phyloP scores from a whole-genome alignment of 2,329 filamentous ascomycete species.

The Exserohilum rostratum region DNA sequence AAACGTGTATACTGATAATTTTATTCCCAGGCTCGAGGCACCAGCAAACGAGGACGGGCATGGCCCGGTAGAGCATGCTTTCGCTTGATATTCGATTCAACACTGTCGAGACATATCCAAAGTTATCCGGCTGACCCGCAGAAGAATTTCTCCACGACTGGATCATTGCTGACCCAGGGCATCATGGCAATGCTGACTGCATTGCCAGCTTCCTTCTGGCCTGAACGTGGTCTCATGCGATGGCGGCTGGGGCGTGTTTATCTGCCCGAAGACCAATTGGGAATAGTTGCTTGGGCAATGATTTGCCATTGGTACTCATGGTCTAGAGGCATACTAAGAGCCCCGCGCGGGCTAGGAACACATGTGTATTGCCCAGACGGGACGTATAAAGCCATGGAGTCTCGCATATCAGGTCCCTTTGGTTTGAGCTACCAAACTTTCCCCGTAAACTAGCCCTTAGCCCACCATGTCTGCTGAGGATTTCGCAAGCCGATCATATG shows the following conservation, averaged over 20 bases:
- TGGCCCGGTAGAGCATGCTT: neutral
- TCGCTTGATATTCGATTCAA: neutral
- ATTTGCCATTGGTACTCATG: neutral
- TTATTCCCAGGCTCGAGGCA: neutral
- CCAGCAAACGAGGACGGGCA: neutral
- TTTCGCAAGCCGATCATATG: constrained; percentile 30
- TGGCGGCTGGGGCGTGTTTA: neutral
- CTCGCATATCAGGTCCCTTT: neutral
- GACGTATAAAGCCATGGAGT: neutral
- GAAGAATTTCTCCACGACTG: neutral
- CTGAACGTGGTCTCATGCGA: neutral
- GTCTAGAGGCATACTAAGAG: neutral
- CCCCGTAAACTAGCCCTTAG: too few relatives aligned
- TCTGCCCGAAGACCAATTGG: neutral
- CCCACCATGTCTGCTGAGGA: constrained; percentile 30
- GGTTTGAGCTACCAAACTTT: neutral
- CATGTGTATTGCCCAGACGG: neutral
- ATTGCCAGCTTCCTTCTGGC: neutral
- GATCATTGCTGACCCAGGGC: neutral
- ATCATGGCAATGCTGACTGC: neutral
- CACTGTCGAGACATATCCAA: neutral
- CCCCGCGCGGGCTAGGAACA: neutral
- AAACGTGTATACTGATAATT: neutral
- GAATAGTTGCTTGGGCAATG: neutral
- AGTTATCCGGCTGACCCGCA: neutral